Conservation (phyloP, 768 basidiomycete species). For the Boletus vinaceobasis region DNA sequence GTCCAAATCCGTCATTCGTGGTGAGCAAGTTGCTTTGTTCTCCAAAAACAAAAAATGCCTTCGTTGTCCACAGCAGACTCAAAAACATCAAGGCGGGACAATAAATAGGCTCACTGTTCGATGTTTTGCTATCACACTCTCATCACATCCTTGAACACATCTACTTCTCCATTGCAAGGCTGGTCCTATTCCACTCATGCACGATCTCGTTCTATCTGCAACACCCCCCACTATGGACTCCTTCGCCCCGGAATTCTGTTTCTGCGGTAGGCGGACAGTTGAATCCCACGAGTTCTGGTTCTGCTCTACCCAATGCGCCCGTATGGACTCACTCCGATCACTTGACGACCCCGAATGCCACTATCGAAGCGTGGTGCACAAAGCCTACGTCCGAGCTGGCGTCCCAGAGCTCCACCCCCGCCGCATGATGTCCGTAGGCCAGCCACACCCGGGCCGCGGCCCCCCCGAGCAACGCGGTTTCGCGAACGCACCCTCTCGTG, state of each 20-base stretch:
- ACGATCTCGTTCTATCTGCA: neutral
- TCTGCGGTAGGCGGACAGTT: slow-evolving; percentile 24
- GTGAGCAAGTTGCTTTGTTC: slow-evolving; percentile 10
- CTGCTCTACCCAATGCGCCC: slow-evolving; percentile 28
- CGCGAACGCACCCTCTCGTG: neutral
- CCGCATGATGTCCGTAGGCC: slow-evolving; percentile 10
- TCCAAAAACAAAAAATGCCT: neutral
- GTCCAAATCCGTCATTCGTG: neutral
- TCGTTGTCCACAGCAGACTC: slow-evolving; percentile 5
- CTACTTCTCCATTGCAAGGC: neutral
- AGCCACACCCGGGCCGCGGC: neutral
- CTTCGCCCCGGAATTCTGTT: slow-evolving; percentile 18
- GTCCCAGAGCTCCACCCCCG: neutral
- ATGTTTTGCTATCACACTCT: neutral
- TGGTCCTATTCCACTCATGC: neutral
- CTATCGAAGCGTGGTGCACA: slow-evolving; percentile 22
- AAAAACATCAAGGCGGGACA: slow-evolving; percentile 6
- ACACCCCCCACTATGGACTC: slow-evolving; percentile 10
- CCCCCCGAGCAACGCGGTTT: neutral
- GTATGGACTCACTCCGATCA: slow-evolving; percentile 24
- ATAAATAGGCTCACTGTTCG: slow-evolving; percentile 10
- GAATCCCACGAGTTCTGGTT: slow-evolving; percentile 28
- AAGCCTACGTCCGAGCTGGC: slow-evolving; percentile 11
- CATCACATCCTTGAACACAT: neutral
- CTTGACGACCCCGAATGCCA: slow-evolving; percentile 22